A percentile compares a stretch with the other conserved stretches of the same genome.
Conservation (phyloP, 2,329 filamentous ascomycete genomes). For the Ceratocystis diversiconidia region DNA sequence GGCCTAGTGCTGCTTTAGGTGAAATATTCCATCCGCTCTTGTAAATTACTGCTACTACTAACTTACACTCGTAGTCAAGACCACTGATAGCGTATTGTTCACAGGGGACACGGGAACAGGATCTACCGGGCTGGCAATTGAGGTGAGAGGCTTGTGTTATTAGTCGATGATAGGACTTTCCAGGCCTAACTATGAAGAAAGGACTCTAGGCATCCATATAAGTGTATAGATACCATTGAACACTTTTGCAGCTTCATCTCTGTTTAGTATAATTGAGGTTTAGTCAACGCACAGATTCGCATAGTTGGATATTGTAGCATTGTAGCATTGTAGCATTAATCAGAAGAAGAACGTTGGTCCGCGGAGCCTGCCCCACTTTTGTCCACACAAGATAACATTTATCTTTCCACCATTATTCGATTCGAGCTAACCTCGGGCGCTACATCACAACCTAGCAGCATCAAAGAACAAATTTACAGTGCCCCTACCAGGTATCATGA, state of each 20-base stretch:
- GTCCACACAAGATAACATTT: background rate
- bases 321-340: too few relatives aligned
- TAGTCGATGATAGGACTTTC: background rate
- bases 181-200: background rate
- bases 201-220: background rate
- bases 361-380: background rate
- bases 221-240: conserved; percentile 48
- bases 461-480: background rate
- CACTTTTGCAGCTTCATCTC: conserved; percentile 55
- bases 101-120: conserved; percentile 50
- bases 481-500: conserved; percentile 20
- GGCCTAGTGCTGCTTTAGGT: conserved; percentile 50
- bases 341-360: too few relatives aligned
- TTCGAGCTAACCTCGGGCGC: background rate
- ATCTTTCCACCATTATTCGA: background rate
- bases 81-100: conserved; percentile 46
- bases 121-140: conserved; percentile 49
- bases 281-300: conserved; percentile 40
- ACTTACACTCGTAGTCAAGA: conserved; percentile 68
- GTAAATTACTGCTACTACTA: conserved; percentile 59
- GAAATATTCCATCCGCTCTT: conserved; percentile 50
- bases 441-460: background rate
- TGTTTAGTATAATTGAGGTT: conserved; percentile 61
- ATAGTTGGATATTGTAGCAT: too few relatives aligned
- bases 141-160: conserved; percentile 52